Evolutionary conservation across 2,329 filamentous ascomycete species (phyloP), one percentile per base, ranked within the genome.

Genomic region (Paecilomyces niveus): DNA sequence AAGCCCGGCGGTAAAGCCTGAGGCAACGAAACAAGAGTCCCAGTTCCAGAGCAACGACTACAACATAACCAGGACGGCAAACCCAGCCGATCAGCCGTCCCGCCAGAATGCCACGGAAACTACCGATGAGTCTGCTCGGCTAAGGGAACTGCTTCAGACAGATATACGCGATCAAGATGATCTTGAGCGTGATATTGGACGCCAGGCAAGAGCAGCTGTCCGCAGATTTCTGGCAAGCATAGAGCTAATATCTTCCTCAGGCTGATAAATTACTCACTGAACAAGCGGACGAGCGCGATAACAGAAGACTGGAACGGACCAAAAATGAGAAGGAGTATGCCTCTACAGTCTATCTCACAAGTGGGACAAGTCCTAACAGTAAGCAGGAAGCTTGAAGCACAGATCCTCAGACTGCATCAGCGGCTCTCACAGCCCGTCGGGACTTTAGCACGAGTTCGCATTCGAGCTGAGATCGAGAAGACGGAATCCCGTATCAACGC

Each of bases 101-200:
- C 22, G n/a, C 15, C 18, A 39, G 33, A 50, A 26, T 7, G 5
- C 53, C 39, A 35, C 55, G 22, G 56, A 55, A 21, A 61, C 58
- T 15, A 62, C 82, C 59, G 83, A 85, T 61, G 87, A 89, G 67
- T 81, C 82, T 50, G 79, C 80, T 55, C 82, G 83, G 21, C 76
- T 92, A 29, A 79, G 81, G 58, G 82, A 82, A 51, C 76, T 45
- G 15, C 39, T 92, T 49, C 86, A 88, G 3, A 83, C 86, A 55
- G 82, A 87, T 59, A 85, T 94, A 22, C 86, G 90, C 58, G 86
- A 96, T 67, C 93, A 97, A 72, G 88, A 92, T 76, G 92, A 97
- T 59, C 78, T 97, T 21, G 93, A 97, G 73, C 84, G 91, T 61
- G 92, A 96, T 68, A 95, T 97, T 62, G 82, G 84, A 29, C 80